Evolutionary conservation across 495 filamentous ascomycete species (phyloP), one percentile per base, ranked within the genome.

Genomic region (Penicillium cinerascens): DNA sequence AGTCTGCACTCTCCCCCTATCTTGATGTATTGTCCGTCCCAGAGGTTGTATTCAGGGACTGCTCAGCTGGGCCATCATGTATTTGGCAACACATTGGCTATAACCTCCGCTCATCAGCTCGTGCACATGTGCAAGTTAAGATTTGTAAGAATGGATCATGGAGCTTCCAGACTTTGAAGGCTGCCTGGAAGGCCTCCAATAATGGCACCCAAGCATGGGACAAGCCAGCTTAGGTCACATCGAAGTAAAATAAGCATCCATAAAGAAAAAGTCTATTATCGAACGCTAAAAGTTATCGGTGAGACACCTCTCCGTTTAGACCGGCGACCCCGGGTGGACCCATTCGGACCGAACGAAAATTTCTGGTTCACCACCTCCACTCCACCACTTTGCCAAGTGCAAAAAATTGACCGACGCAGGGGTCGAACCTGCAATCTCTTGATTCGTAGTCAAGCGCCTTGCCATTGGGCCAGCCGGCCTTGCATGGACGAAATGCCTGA

Each of bases 401-500:
- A 62, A 61, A 61, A 61, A 29, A 52, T 42, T 72, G 70, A 73
- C 72, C 68, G 67, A 74, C 65, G 71, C 71, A 68, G 72, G 68
- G 65, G 55, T 71, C 64, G 62, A 68, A 65, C 71, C 70, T 75
- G 72, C 71, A 80, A 81, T 81, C 78, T 80, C 75, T 80, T 81
- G 78, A 81, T 81, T 81, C 81, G 81, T 84, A 84, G 81, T 84
- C 81, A 84, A 84, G 79, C 80, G 80, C 80, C 81, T 84, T 84
- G 77, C 81, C 81, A 84, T 84, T 84, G 78, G 77, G 79, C 80
- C 77, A 83, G 73, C 71, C 63, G 71, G 70, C 62, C 70, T 48
- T 43, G 17, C 18, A 22, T 27, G 18, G 23, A 26, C 0, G 16
- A 25, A 1, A 4, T 4, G 1, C 23, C n/a, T 0, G 5, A 27